Percentiles rank a stretch among this genome's conserved stretches.
These are phyloP conservation scores for Xylaria sp. DNA, from an alignment of 2,329 filamentous ascomycete genomes.

Conservation along the genomic window DNA sequence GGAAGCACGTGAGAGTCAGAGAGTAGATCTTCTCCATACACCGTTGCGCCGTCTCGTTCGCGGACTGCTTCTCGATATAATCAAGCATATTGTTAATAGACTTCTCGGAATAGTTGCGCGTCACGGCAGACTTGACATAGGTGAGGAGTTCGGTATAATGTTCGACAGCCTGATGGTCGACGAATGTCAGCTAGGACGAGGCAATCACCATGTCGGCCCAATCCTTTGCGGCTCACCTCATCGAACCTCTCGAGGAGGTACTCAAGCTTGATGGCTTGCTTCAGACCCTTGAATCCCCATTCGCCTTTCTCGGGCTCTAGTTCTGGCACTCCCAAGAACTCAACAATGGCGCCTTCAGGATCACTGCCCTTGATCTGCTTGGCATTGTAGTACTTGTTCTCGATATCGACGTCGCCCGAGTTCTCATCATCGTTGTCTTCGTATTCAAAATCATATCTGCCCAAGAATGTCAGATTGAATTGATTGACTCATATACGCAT, in stretches of 20 bases:
- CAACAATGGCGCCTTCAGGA: conserved; percentile 80
- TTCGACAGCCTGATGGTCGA: conserved; percentile 62
- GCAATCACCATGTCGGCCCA: background rate
- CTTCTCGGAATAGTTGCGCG: conserved; percentile 97
- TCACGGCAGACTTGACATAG: conserved; percentile 95
- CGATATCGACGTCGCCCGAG: conserved; percentile 83
- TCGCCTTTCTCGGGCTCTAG: conserved; percentile 90
- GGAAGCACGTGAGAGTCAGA: conserved; percentile 86
- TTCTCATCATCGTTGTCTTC: conserved; percentile 89
- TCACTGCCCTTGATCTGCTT: conserved; percentile 90
- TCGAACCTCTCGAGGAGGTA: conserved; percentile 88
- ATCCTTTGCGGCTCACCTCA: conserved; percentile 48
- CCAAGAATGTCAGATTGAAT: background rate
- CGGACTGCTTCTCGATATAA: conserved; percentile 86
- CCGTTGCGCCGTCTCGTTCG: conserved; percentile 61
- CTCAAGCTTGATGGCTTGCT: conserved; percentile 96
- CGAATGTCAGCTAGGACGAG: conserved; percentile 23
- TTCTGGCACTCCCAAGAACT: conserved; percentile 83
- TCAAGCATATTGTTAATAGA: conserved; percentile 99
- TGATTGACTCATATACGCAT: background rate
- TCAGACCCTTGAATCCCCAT: conserved; percentile 97
- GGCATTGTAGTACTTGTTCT: conserved; percentile 99
- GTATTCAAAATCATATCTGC: conserved; percentile 94
- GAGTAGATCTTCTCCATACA: conserved; percentile 97
- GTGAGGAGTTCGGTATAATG: conserved; percentile 94